phyloP scores from a whole-genome alignment of 305 asterid genomes.

The Solanum hybrid region DNA sequence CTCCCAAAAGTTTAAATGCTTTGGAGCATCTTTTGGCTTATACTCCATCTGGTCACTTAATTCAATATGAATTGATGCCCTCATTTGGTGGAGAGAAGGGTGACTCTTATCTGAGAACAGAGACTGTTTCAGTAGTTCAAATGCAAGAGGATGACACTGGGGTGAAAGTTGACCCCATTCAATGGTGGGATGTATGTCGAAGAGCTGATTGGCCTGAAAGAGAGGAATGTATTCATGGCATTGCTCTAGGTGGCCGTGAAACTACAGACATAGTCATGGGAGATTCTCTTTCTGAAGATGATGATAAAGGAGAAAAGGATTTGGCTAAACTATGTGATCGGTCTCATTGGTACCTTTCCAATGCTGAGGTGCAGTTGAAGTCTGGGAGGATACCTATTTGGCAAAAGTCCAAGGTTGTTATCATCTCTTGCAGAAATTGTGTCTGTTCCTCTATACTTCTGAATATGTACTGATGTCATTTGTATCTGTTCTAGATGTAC shows the following conservation, averaged over 20 bases:
- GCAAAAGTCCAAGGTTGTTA: constrained; percentile 42
- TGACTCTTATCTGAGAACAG: constrained; percentile 34
- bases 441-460: neutral
- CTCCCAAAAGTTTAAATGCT: constrained; percentile 26
- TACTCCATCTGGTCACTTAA: constrained; percentile 84
- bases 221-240: constrained; percentile 62
- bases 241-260: constrained; percentile 38
- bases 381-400: constrained; percentile 74
- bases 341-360: constrained; percentile 73
- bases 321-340: constrained; percentile 40
- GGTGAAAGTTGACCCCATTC: constrained; percentile 78
- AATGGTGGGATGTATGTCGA: constrained; percentile 99
- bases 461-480: constrained; percentile 9
- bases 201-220: constrained; percentile 87
- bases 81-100: constrained; percentile 48
- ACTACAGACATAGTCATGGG: constrained; percentile 31
- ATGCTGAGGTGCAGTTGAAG: constrained; percentile 91
- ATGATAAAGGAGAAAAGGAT: constrained; percentile 35
- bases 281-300: constrained; percentile 34
- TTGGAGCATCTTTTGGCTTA: constrained; percentile 81
- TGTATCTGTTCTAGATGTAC: constrained; percentile 39
- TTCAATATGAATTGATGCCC: constrained; percentile 72
- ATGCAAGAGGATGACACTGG: constrained; percentile 64
- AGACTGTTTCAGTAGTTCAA: constrained; percentile 39
- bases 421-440: constrained; percentile 1